phyloP scores from a whole-genome alignment of 2,329 filamentous ascomycete species.

The Alternaria longipes region DNA sequence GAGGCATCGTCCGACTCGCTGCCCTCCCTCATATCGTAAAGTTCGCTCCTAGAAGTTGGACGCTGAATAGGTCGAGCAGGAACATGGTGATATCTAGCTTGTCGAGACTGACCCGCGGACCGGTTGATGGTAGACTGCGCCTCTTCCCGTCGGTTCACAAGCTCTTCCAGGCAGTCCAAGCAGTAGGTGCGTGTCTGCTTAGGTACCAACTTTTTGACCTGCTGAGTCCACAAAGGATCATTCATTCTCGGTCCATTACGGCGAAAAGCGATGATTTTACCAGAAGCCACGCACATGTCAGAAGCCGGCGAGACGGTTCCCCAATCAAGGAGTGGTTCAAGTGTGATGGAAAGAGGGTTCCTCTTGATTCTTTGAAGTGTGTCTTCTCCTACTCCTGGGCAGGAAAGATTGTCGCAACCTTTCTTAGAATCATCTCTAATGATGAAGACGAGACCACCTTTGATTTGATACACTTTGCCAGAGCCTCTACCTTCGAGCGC shows the following conservation, averaged over 20 bases:
- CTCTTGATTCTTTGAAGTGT: not conserved
- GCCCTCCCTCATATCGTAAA: not conserved
- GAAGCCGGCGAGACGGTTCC: constrained; percentile 12
- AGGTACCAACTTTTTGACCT: constrained; percentile 2
- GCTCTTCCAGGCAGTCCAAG: constrained; percentile 18
- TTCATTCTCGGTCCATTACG: constrained; percentile 20
- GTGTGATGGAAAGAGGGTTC: not conserved
- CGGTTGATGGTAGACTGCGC: constrained; percentile 7
- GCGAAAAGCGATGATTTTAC: constrained; percentile 15
- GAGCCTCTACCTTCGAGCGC: not conserved
- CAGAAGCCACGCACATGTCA: constrained; percentile 3
- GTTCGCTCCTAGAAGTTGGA: not conserved
- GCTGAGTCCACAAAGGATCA: constrained; percentile 19
- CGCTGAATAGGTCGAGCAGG: not conserved
- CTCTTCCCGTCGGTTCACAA: constrained; percentile 12
- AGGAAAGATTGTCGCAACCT: constrained; percentile 9
- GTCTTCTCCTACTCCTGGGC: not conserved
- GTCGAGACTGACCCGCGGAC: not conserved
- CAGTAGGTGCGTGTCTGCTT: constrained; percentile 18
- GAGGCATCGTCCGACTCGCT: not conserved
- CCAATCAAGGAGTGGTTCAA: constrained; percentile 25
- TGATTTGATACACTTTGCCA: not conserved
- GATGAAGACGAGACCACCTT: constrained; percentile 13
- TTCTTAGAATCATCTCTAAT: not conserved
- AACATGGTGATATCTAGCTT: not conserved